Percentiles rank a stretch among this genome's conserved stretches.
Evolutionary conservation across 345 rosid species (phyloP).

Genomic region (Eucalyptus pauciflora): DNA sequence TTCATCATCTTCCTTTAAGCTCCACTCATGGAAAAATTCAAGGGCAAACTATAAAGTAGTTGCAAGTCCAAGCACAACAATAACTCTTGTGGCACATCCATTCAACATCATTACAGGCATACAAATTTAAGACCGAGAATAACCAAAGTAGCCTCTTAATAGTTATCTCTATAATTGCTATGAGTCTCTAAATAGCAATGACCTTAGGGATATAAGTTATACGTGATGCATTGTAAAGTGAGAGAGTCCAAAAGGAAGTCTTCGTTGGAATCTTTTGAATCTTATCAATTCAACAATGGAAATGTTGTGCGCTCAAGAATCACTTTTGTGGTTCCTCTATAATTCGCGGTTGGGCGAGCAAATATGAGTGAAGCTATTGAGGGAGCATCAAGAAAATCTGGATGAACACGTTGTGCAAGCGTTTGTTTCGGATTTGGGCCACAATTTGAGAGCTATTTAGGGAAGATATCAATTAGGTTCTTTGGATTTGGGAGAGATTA

Average conservation of each 20-base stretch:
- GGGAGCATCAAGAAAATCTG: neutral
- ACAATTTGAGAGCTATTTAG: neutral
- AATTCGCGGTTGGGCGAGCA: neutral
- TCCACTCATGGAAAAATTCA: constrained; percentile 81
- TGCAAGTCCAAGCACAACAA: constrained; percentile 75
- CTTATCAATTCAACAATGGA: neutral
- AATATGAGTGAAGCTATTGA: neutral
- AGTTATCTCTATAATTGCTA: neutral
- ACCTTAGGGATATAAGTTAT: neutral
- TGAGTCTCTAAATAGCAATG: neutral
- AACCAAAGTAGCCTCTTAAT: neutral
- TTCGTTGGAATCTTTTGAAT: neutral
- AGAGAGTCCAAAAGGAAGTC: neutral
- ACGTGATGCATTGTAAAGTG: neutral
- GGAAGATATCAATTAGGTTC: neutral
- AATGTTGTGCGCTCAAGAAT: neutral
- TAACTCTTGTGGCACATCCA: constrained; percentile 30
- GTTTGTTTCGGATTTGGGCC: neutral
- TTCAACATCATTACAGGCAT: neutral
- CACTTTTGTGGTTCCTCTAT: neutral
- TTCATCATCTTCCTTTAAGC: constrained; percentile 49
- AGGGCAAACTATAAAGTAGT: constrained; percentile 63
- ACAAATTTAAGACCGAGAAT: neutral
- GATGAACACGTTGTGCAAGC: neutral
- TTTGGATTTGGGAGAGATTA: neutral